A percentile compares a stretch with the other conserved stretches of the same genome.
These are phyloP conservation scores for Tephrocybe sp. DNA, from an alignment of 768 basidiomycete species.

Conservation along the genomic window DNA sequence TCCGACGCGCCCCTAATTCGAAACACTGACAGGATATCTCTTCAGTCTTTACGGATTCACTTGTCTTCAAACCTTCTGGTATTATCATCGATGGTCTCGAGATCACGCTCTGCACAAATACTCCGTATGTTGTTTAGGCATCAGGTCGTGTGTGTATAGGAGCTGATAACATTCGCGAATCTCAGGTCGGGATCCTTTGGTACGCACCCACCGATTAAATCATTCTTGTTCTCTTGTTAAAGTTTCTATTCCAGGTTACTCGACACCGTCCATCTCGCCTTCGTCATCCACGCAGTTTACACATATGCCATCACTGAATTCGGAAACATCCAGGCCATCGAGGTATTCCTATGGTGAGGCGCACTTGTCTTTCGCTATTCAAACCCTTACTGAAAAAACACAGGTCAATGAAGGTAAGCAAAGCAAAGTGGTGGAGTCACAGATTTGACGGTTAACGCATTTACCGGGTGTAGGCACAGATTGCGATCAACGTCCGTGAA, in stretches of 20 bases:
- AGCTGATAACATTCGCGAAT: too few species aligned
- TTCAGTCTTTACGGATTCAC: slow-evolving; percentile 38
- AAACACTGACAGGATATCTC: not conserved
- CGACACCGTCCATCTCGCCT: slow-evolving; percentile 26
- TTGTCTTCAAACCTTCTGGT: slow-evolving; percentile 36
- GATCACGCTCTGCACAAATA: slow-evolving; percentile 35
- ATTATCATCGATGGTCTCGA: slow-evolving; percentile 35
- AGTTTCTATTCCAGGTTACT: slow-evolving; percentile 19
- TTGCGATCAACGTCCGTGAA: slow-evolving; percentile 37
- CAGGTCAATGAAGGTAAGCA: slow-evolving; percentile 27
- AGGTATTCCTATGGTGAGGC: slow-evolving; percentile 11
- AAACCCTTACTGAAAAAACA: not conserved
- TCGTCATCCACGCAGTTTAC: slow-evolving; percentile 28
- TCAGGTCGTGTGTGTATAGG: not conserved
- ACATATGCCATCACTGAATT: slow-evolving; percentile 24
- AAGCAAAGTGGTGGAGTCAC: not conserved
- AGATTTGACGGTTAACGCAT: not conserved
- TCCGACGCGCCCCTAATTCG: not conserved
- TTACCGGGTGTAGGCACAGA: slow-evolving; percentile 35
- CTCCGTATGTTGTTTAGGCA: slow-evolving; percentile 25
- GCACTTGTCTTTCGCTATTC: not conserved
- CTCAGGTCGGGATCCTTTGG: slow-evolving; percentile 34
- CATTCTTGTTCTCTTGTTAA: not conserved
- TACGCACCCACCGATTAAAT: slow-evolving; percentile 9
- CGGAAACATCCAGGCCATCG: slow-evolving; percentile 19